Conservation (phyloP, 2,329 filamentous ascomycete genomes). For the Coleophoma crateriformis region DNA sequence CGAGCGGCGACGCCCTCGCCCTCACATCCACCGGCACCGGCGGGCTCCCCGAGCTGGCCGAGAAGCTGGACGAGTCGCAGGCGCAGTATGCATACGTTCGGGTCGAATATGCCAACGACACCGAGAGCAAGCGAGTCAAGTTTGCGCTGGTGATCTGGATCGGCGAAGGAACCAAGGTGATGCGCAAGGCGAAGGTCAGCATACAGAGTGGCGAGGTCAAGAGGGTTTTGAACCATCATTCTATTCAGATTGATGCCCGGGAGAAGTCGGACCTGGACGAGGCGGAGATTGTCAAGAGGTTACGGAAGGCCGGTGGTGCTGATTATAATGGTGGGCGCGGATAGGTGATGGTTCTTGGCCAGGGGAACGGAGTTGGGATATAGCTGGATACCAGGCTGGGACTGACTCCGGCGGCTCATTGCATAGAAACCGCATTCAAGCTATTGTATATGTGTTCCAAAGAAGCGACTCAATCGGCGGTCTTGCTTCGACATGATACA, state of each 20-base stretch:
- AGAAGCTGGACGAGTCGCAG: conserved; percentile 43
- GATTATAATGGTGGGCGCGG: conserved; percentile 64
- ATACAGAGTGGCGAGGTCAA: conserved; percentile 64
- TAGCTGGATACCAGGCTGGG: no score
- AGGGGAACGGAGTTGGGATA: not conserved
- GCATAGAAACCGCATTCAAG: no score
- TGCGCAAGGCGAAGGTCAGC: conserved; percentile 64
- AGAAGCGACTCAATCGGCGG: no score
- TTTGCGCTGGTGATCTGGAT: conserved; percentile 66
- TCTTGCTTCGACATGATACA: no score
- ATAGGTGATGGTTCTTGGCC: conserved; percentile 1
- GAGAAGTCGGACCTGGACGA: conserved; percentile 57
- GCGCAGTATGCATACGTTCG: conserved; percentile 63
- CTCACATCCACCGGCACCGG: conserved; percentile 55
- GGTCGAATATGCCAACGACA: conserved; percentile 66
- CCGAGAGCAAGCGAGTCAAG: conserved; percentile 63
- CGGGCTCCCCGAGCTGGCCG: conserved; percentile 52
- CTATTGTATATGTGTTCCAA: no score
- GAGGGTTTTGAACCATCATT: conserved; percentile 57
- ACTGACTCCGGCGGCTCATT: no score
- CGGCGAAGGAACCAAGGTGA: conserved; percentile 57
- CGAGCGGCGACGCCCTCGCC: conserved; percentile 48
- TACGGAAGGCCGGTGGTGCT: conserved; percentile 63
- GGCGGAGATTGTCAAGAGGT: conserved; percentile 51
- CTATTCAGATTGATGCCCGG: conserved; percentile 56